These are phyloP conservation scores for Aspergillus udagawae DNA, from an alignment of 2,329 filamentous ascomycete genomes.

Conservation along the genomic window DNA sequence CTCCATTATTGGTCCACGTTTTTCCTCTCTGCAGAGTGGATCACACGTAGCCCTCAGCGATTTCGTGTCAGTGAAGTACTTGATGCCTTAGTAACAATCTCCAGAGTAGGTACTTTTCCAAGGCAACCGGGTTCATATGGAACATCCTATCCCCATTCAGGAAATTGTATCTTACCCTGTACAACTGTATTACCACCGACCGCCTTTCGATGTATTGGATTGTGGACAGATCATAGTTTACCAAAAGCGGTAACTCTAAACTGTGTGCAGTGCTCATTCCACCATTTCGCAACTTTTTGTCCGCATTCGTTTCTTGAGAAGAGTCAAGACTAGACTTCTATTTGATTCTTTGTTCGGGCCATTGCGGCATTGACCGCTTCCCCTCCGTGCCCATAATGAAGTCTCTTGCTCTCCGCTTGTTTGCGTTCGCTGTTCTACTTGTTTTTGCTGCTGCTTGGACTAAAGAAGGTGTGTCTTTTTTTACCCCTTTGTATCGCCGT, in stretches of 20 bases:
- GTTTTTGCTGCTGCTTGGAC: slow-evolving; percentile 72
- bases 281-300: neutral
- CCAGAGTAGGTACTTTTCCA: neutral
- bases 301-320: neutral
- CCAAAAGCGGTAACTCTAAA: neutral
- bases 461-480: slow-evolving; percentile 67
- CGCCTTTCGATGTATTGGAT: neutral
- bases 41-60: slow-evolving; percentile 3
- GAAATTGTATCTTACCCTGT: neutral
- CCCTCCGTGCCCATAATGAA: slow-evolving; percentile 58
- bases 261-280: neutral
- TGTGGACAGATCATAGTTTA: neutral
- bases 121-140: neutral
- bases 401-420: slow-evolving; percentile 57
- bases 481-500: neutral
- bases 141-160: neutral
- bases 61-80: neutral
- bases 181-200: neutral
- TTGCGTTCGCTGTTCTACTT: slow-evolving; percentile 67
- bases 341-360: slow-evolving; percentile 12
- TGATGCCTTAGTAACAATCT: neutral
- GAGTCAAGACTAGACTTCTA: neutral
- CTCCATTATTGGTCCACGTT: slow-evolving; percentile 23
- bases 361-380: slow-evolving; percentile 23
- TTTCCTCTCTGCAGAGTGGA: slow-evolving; percentile 8